phyloP scores from a whole-genome alignment of 352 stramenopile genomes.

The Paralagenidium karlingii region DNA sequence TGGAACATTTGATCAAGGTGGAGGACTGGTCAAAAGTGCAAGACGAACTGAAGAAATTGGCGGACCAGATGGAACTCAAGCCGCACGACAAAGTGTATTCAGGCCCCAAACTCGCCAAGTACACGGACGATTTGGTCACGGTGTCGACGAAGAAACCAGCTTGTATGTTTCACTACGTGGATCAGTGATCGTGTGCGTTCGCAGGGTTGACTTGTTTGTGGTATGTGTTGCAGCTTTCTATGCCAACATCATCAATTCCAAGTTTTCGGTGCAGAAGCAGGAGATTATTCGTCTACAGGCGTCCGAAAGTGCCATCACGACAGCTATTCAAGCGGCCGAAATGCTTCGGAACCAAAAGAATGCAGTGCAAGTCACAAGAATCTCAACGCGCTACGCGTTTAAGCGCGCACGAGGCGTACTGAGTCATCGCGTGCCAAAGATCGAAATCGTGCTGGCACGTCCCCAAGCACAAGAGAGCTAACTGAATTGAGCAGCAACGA shows the following conservation, averaged over 20 bases:
- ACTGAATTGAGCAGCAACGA: no score
- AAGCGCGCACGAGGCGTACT: slow-evolving; percentile 31
- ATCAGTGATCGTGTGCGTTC: background rate
- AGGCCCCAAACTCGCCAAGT: slow-evolving; percentile 43
- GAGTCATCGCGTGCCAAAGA: slow-evolving; percentile 53
- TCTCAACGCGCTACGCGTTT: slow-evolving; percentile 52
- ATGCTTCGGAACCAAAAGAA: slow-evolving; percentile 53
- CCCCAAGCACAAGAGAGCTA: no score
- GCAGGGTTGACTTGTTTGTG: background rate
- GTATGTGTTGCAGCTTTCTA: slow-evolving; percentile 43
- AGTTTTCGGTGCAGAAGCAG: slow-evolving; percentile 62
- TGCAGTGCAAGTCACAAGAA: slow-evolving; percentile 39
- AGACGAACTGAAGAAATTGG: slow-evolving; percentile 19
- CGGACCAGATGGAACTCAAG: slow-evolving; percentile 30
- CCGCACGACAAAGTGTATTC: slow-evolving; percentile 22
- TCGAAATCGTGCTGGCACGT: slow-evolving; percentile 50
- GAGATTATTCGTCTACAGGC: slow-evolving; percentile 47
- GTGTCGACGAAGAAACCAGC: slow-evolving; percentile 55
- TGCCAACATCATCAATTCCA: slow-evolving; percentile 67
- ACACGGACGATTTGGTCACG: slow-evolving; percentile 61
- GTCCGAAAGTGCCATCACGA: slow-evolving; percentile 53
- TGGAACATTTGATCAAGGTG: slow-evolving; percentile 7
- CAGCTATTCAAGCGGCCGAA: slow-evolving; percentile 54
- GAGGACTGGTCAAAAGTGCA: slow-evolving; percentile 20
- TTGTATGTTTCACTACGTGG: slow-evolving; percentile 13